Conservation (phyloP, 305 asterid species). For the Rubia tinctorum region DNA sequence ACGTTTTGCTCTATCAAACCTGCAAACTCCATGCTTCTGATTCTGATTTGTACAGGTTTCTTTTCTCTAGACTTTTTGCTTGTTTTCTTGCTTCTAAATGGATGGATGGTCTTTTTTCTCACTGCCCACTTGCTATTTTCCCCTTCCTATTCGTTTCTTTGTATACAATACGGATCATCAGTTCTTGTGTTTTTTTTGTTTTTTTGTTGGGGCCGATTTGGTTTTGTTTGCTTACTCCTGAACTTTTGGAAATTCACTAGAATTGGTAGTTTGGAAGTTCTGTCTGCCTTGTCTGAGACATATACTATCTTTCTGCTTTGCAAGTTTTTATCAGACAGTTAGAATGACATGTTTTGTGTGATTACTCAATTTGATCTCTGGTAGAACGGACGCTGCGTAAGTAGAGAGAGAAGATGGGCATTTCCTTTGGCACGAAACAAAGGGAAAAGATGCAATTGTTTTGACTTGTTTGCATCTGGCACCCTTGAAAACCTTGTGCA, state of each 20-base stretch:
- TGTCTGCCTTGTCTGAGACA: not conserved
- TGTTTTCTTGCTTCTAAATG: not conserved
- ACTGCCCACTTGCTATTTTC: not conserved
- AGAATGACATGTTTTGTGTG: not conserved
- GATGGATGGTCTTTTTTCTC: not conserved
- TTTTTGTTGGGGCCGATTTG: not conserved
- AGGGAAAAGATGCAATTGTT: not conserved
- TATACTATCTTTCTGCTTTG: not conserved
- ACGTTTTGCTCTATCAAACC: constrained; percentile 7
- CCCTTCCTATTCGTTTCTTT: not conserved
- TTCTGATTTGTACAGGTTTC: constrained; percentile 11
- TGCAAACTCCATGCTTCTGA: constrained; percentile 3
- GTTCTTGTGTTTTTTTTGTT: not conserved
- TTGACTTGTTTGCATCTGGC: not conserved
- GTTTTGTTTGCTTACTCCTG: not conserved
- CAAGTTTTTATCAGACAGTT: not conserved
- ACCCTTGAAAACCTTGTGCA: constrained; percentile 1
- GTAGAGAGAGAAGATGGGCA: not conserved
- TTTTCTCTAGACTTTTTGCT: constrained; percentile 1
- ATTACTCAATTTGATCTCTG: not conserved
- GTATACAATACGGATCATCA: not conserved
- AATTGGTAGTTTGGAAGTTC: not conserved
- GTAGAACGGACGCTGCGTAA: not conserved
- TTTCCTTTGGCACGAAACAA: not conserved
- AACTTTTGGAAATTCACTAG: constrained; percentile 1